Conservation (phyloP, 164 flowering plant species). For the Stephania yunnanensis region DNA sequence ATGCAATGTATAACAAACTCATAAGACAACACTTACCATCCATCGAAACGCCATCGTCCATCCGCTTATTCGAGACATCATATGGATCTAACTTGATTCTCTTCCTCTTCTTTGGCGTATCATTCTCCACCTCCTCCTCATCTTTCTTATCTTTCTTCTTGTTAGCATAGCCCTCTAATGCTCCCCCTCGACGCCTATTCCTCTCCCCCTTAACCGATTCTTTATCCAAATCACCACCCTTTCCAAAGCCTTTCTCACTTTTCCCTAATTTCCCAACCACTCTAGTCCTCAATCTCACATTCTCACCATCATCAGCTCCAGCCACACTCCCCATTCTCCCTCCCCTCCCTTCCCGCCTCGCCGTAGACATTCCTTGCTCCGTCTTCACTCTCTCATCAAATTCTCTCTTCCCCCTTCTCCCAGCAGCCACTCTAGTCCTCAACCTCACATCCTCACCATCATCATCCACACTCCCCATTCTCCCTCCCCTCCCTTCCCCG, state of each 20-base stretch:
- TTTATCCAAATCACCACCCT: conserved; percentile 14
- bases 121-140: conserved; percentile 27
- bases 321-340: conserved; percentile 2
- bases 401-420: neutral
- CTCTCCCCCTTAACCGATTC: conserved; percentile 12
- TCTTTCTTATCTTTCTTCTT: conserved; percentile 28
- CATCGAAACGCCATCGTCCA: conserved; percentile 45
- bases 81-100: conserved; percentile 49
- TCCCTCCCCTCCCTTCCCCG: neutral
- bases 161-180: conserved; percentile 21
- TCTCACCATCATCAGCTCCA: neutral
- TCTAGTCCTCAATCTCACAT: too few relatives aligned
- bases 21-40: conserved; percentile 37
- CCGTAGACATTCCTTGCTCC: too few relatives aligned
- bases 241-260: conserved; percentile 19
- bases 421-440: neutral
- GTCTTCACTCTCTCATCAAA: too few relatives aligned
- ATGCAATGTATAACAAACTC: neutral
- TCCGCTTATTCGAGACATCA: conserved; percentile 78
- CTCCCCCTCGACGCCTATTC: conserved; percentile 7
- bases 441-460: neutral
- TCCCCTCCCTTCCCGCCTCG: conserved; percentile 7
- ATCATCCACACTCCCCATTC: neutral
- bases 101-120: conserved; percentile 45
- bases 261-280: conserved; percentile 7